phyloP scores from a whole-genome alignment of 805 yeast species.

The Tetrapisispora phaffii region DNA sequence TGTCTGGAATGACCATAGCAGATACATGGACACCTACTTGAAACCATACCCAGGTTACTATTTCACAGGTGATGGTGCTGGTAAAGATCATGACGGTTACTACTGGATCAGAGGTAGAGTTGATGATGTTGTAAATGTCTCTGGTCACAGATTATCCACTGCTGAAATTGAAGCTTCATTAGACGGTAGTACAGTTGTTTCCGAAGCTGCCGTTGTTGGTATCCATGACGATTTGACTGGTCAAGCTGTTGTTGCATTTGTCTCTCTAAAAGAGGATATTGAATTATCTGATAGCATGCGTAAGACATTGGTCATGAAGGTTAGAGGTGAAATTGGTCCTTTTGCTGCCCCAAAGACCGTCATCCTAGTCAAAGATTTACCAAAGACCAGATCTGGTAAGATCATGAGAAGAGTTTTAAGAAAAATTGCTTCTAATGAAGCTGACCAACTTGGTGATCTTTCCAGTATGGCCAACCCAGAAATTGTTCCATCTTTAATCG shows the following conservation, averaged over 20 bases:
- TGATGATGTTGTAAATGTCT: conserved; percentile 95
- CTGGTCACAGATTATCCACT: conserved; percentile 96
- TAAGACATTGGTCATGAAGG: conserved; percentile 63
- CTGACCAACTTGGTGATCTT: conserved; percentile 84
- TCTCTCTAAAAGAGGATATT: conserved; percentile 53
- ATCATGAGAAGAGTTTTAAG: conserved; percentile 97
- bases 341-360: conserved; percentile 92
- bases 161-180: conserved; percentile 95
- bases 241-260: conserved; percentile 94
- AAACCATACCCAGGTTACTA: conserved; percentile 88
- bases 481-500: conserved; percentile 68
- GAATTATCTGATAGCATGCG: conserved; percentile 34
- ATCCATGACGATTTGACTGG: conserved; percentile 92
- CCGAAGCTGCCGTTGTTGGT: conserved; percentile 96
- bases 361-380: conserved; percentile 78
- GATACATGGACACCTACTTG: conserved; percentile 85
- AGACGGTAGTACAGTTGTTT: conserved; percentile 66
- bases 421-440: conserved; percentile 85
- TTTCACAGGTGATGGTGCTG: conserved; percentile 98
- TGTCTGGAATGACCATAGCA: conserved; percentile 77
- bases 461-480: conserved; percentile 82
- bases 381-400: conserved; percentile 97
- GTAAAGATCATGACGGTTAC: conserved; percentile 91
- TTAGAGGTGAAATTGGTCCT: conserved; percentile 49
- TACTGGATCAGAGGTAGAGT: conserved; percentile 98